These are phyloP conservation scores for Amphichorda felina DNA, from an alignment of 2,329 filamentous ascomycete genomes.

Conservation along the genomic window DNA sequence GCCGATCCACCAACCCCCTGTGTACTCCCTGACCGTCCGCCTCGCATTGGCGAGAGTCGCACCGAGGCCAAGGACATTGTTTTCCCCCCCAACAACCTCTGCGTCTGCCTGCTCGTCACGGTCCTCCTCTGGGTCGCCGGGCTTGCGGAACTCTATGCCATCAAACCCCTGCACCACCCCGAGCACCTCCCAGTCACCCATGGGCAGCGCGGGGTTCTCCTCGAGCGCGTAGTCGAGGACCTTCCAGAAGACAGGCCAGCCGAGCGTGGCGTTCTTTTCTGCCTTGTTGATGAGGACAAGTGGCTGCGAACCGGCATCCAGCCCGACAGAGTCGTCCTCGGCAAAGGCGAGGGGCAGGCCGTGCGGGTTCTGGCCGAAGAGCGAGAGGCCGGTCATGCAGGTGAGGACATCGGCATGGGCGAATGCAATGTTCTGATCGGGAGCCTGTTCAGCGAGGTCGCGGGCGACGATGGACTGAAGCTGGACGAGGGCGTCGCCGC, in stretches of 20 bases:
- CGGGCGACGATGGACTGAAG: constrained; percentile 25
- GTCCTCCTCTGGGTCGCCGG: constrained; percentile 19
- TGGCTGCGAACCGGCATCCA: constrained; percentile 5
- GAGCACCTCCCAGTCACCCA: constrained; percentile 43
- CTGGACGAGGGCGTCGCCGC: constrained; percentile 61
- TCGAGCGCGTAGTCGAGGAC: constrained; percentile 50
- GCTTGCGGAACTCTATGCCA: constrained; percentile 45
- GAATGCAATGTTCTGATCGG: constrained; percentile 8
- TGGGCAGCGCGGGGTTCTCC: constrained; percentile 34
- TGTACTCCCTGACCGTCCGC: constrained; percentile 28
- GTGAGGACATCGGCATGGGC: constrained; percentile 55
- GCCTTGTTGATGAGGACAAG: constrained; percentile 48
- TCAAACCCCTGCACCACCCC: constrained; percentile 45
- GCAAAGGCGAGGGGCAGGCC: constrained; percentile 21
- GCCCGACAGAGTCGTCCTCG: constrained; percentile 6
- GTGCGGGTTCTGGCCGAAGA: constrained; percentile 42
- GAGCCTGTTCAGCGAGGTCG: not conserved
- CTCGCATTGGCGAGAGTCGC: constrained; percentile 24
- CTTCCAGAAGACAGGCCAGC: constrained; percentile 45
- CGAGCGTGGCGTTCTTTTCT: constrained; percentile 34
- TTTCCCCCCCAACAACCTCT: constrained; percentile 5
- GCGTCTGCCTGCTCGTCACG: constrained; percentile 3
- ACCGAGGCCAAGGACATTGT: constrained; percentile 32
- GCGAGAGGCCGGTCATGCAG: constrained; percentile 61
- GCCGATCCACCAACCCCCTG: constrained; percentile 54